phyloP scores from a whole-genome alignment of 495 filamentous ascomycete genomes.

The Hypoxylon trugodes region DNA sequence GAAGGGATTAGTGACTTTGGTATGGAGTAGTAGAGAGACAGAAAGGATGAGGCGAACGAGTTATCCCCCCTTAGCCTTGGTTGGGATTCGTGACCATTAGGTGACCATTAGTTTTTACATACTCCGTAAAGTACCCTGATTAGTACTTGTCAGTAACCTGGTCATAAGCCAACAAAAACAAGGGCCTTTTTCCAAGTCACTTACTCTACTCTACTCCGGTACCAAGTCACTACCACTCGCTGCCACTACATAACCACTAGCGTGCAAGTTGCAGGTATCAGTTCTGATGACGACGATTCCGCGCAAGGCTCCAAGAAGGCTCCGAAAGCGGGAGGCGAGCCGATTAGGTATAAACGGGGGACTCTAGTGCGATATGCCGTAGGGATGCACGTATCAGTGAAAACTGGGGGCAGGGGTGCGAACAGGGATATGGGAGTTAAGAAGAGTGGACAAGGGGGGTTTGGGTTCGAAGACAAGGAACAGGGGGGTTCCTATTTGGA shows the following conservation, averaged over 20 bases:
- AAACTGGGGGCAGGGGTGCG: slow-evolving; percentile 25
- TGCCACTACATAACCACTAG: background rate
- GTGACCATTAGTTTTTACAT: slow-evolving; percentile 16
- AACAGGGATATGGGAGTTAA: slow-evolving; percentile 13
- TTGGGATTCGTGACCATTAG: slow-evolving; percentile 32
- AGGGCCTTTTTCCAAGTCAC: slow-evolving; percentile 4
- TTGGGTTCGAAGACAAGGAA: slow-evolving; percentile 18
- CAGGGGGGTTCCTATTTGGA: slow-evolving; percentile 18
- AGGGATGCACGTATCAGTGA: slow-evolving; percentile 38
- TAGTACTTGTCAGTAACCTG: too few relatives aligned
- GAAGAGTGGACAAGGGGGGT: background rate
- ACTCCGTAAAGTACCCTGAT: too few relatives aligned
- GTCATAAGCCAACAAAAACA: slow-evolving; percentile 34
- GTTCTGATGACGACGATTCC: slow-evolving; percentile 42
- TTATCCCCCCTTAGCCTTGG: slow-evolving; percentile 16
- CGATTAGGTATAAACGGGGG: slow-evolving; percentile 36
- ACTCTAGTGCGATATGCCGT: slow-evolving; percentile 32
- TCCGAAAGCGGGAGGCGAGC: slow-evolving; percentile 45
- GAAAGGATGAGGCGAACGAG: slow-evolving; percentile 39
- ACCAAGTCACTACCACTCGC: background rate
- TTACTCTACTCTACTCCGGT: too few relatives aligned
- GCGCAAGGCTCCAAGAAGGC: slow-evolving; percentile 47
- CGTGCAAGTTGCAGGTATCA: slow-evolving; percentile 26
- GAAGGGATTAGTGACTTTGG: slow-evolving; percentile 22
- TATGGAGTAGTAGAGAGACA: slow-evolving; percentile 6